A percentile compares a stretch with the other conserved stretches of the same genome.
Conservation (phyloP, 352 stramenopile genomes). For the Phytopythium delawarense region DNA sequence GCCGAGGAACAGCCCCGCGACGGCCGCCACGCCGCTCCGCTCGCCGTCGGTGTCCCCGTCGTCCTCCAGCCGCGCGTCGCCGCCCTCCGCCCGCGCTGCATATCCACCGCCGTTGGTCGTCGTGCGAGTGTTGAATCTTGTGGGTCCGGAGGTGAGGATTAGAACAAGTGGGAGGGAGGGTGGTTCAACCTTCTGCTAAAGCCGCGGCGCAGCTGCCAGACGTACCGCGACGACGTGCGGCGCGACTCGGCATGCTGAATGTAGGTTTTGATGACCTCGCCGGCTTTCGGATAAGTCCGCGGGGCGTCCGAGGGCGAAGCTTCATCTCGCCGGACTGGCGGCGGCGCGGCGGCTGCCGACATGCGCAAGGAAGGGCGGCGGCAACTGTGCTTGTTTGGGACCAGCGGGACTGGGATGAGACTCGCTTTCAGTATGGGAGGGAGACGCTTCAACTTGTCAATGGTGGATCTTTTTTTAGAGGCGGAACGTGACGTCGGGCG, state of each 20-base stretch:
- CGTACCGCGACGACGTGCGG: slow-evolving; percentile 28
- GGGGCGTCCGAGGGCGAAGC: neutral
- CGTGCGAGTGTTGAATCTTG: slow-evolving; percentile 6
- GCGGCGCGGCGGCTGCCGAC: neutral
- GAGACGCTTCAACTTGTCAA: neutral
- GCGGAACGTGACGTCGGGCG: neutral
- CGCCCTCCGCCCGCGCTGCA: neutral
- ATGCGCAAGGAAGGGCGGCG: neutral
- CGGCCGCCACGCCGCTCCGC: slow-evolving; percentile 3
- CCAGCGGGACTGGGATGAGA: neutral
- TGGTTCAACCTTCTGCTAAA: neutral
- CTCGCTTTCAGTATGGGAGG: neutral
- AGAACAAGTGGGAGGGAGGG: neutral
- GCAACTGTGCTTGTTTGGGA: neutral
- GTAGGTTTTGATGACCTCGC: slow-evolving; percentile 44
- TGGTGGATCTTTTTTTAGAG: slow-evolving; percentile 2
- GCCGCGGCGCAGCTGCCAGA: neutral
- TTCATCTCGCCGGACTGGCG: neutral
- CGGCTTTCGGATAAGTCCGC: slow-evolving; percentile 16
- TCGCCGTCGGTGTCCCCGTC: neutral
- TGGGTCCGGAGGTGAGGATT: neutral
- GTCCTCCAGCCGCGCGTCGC: neutral
- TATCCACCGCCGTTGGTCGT: neutral
- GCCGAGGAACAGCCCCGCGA: slow-evolving; percentile 22
- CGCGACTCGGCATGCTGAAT: slow-evolving; percentile 41